Conservation (phyloP, 2,329 filamentous ascomycete species). For the Penicillium griseofulvum region DNA sequence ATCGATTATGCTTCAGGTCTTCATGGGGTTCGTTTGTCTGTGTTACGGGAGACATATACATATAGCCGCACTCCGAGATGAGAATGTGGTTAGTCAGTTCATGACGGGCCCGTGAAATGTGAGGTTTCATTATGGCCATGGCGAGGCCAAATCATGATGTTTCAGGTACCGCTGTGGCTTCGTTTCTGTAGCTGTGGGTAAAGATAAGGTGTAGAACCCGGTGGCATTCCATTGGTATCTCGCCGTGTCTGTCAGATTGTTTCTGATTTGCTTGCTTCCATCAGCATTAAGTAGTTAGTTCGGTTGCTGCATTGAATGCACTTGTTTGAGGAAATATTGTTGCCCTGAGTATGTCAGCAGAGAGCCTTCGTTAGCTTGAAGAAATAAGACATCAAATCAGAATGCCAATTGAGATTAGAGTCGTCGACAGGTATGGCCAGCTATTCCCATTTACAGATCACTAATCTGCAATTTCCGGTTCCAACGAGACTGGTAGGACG, state of each 20-base stretch:
- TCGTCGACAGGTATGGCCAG: not conserved
- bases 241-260: not conserved
- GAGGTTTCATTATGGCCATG: not conserved
- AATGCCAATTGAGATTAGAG: not conserved
- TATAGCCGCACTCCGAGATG: not conserved
- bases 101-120: not conserved
- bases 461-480: not conserved
- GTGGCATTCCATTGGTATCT: not conserved
- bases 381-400: not conserved
- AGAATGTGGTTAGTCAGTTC: not conserved
- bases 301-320: not conserved
- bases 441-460: not conserved
- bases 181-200: not conserved
- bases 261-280: not conserved
- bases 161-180: not conserved
- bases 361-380: not conserved
- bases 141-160: not conserved
- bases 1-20: constrained; percentile 1
- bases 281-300: not conserved
- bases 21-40: constrained; percentile 3
- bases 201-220: not conserved
- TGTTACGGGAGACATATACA: not conserved
- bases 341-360: not conserved
- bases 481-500: not conserved
- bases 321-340: not conserved